A percentile compares a stretch with the other conserved stretches of the same genome.
Conservation (phyloP, 345 rosid genomes). For the Ceriops zippeliana region DNA sequence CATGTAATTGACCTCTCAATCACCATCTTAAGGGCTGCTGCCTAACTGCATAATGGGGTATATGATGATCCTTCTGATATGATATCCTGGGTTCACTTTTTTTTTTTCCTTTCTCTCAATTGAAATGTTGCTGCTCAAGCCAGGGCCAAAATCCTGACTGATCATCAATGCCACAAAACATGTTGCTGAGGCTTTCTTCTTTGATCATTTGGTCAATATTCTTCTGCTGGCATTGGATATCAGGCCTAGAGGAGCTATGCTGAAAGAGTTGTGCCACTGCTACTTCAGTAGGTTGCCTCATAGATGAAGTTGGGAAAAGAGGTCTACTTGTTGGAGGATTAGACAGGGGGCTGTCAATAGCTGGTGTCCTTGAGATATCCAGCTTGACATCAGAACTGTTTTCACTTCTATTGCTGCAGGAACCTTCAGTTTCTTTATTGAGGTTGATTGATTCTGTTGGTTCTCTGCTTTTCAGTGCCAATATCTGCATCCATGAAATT, state of each 20-base stretch:
- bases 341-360: slow-evolving; percentile 65
- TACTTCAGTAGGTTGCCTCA: slow-evolving; percentile 21
- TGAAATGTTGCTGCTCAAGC: slow-evolving; percentile 84
- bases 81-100: neutral
- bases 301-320: slow-evolving; percentile 57
- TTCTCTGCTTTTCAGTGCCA: slow-evolving; percentile 83
- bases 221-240: slow-evolving; percentile 28
- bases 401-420: slow-evolving; percentile 89
- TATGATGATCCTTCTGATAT: neutral
- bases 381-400: slow-evolving; percentile 82
- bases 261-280: slow-evolving; percentile 57
- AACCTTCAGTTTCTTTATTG: slow-evolving; percentile 93
- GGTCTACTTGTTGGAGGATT: slow-evolving; percentile 39
- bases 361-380: slow-evolving; percentile 72
- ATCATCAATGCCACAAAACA: slow-evolving; percentile 90
- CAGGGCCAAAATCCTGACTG: slow-evolving; percentile 97
- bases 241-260: slow-evolving; percentile 20
- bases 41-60: slow-evolving; percentile 1
- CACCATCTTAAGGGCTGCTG: neutral
- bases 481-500: slow-evolving; percentile 43
- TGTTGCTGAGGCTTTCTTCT: slow-evolving; percentile 82
- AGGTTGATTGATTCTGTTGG: slow-evolving; percentile 83
- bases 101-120: slow-evolving; percentile 32
- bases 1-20: slow-evolving; percentile 2
- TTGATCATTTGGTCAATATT: slow-evolving; percentile 62